Percentiles rank a stretch among this genome's conserved stretches.
These are phyloP conservation scores for Panaeolus papilionaceus DNA, from an alignment of 768 basidiomycete genomes.

Conservation along the genomic window DNA sequence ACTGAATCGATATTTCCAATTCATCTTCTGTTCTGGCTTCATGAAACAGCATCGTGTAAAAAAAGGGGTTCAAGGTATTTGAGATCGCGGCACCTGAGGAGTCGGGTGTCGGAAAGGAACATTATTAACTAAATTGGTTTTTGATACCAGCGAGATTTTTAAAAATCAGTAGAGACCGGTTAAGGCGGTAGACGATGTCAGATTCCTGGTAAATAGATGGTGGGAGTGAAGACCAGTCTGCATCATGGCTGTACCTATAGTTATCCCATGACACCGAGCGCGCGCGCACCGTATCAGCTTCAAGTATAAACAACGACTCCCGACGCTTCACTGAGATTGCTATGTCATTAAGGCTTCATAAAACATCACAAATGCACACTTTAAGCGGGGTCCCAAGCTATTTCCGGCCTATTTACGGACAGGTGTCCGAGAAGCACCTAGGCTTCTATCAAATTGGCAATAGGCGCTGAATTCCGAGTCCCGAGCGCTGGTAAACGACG, in stretches of 20 bases:
- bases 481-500: conserved; percentile 4
- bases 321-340: background rate
- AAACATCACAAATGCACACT: background rate
- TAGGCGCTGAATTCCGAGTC: conserved; percentile 11
- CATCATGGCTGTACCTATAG: background rate
- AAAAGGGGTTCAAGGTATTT: background rate
- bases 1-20: background rate
- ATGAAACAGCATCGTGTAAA: background rate
- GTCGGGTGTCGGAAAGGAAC: background rate
- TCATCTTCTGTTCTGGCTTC: background rate
- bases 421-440: background rate
- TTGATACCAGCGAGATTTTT: background rate
- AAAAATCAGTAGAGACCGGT: background rate
- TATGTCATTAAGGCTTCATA: background rate
- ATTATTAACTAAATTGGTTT: background rate
- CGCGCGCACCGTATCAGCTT: background rate
- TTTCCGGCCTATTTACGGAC: background rate
- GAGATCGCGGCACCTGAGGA: background rate
- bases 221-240: background rate
- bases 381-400: background rate
- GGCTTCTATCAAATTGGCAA: conserved; percentile 12
- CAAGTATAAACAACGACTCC: background rate
- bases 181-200: background rate
- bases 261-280: background rate
- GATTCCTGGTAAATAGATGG: background rate